Conservation (phyloP, 164 flowering plant genomes). For the Annona squamosa region DNA sequence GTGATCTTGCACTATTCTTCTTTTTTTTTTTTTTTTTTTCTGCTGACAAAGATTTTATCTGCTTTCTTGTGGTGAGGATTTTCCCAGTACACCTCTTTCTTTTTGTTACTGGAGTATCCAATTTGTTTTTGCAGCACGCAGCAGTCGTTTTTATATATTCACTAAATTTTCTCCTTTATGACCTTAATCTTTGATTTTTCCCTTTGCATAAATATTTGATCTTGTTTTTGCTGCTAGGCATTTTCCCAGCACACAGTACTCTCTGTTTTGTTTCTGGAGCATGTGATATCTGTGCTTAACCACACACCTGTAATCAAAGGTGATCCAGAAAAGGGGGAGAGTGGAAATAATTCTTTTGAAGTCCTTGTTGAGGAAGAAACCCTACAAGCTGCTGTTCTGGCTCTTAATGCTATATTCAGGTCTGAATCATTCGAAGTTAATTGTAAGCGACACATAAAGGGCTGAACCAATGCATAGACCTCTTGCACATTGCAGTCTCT, state of each 20-base stretch:
- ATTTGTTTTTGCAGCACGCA: too few species aligned
- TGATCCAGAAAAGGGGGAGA: conserved; percentile 49
- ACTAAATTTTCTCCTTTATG: neutral
- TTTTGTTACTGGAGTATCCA: too few species aligned
- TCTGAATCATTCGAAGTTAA: conserved; percentile 11
- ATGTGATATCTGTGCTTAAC: conserved; percentile 55
- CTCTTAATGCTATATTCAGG: conserved; percentile 93
- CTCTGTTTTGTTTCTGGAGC: conserved; percentile 72
- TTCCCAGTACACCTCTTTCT: too few species aligned
- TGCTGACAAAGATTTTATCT: too few species aligned
- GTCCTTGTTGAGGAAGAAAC: conserved; percentile 37
- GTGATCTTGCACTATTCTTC: too few species aligned
- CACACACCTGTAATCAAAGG: conserved; percentile 36
- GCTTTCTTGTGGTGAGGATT: too few species aligned
- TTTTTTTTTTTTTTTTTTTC: too few species aligned
- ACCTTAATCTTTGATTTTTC: neutral
- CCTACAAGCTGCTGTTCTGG: conserved; percentile 68
- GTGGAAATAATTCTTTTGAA: conserved; percentile 27
- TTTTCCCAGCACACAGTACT: conserved; percentile 85
- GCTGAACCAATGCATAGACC: too few species aligned
- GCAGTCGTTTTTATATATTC: too few species aligned
- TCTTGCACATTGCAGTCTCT: too few species aligned
- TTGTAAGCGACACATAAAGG: neutral
- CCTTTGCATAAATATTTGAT: neutral
- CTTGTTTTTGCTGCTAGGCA: conserved; percentile 37